A percentile compares a stretch with the other conserved stretches of the same genome.
Evolutionary conservation across 306 rosid species (phyloP).

Genomic region (Citrullus amarus): DNA sequence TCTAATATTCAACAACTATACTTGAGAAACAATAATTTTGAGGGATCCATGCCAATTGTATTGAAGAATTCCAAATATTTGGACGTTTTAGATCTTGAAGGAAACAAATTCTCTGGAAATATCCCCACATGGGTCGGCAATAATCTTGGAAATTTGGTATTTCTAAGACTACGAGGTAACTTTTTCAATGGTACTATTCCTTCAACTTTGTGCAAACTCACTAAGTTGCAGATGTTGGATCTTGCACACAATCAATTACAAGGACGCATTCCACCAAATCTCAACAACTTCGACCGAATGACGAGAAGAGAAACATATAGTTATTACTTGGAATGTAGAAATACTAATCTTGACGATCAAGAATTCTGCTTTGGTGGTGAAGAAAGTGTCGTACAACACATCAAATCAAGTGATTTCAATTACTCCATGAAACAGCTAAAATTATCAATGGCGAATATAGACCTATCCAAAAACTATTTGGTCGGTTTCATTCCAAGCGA

Average conservation of each 20-base stretch:
- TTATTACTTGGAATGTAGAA: too few species aligned
- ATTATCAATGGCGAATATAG: not conserved
- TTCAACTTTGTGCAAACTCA: not conserved
- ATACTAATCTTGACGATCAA: too few species aligned
- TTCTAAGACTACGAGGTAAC: slow-evolving; percentile 4
- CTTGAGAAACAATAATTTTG: not conserved
- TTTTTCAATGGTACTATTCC: not conserved
- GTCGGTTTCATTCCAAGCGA: not conserved
- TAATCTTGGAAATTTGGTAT: not conserved
- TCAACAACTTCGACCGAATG: not conserved
- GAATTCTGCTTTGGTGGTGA: not conserved
- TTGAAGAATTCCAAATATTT: too few species aligned
- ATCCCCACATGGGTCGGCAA: not conserved
- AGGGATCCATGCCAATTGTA: too few species aligned
- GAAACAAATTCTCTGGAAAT: not conserved
- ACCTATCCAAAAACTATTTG: not conserved
- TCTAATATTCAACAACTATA: not conserved
- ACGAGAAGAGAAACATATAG: not conserved
- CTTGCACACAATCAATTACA: not conserved
- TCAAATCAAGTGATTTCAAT: not conserved
- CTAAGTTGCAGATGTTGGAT: slow-evolving; percentile 2
- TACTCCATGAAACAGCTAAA: not conserved
- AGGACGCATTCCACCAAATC: not conserved
- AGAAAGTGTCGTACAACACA: not conserved
- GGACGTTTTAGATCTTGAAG: not conserved